Evolutionary conservation across 2,329 filamentous ascomycete species (phyloP).

Genomic region (Annulohypoxylon truncatum): DNA sequence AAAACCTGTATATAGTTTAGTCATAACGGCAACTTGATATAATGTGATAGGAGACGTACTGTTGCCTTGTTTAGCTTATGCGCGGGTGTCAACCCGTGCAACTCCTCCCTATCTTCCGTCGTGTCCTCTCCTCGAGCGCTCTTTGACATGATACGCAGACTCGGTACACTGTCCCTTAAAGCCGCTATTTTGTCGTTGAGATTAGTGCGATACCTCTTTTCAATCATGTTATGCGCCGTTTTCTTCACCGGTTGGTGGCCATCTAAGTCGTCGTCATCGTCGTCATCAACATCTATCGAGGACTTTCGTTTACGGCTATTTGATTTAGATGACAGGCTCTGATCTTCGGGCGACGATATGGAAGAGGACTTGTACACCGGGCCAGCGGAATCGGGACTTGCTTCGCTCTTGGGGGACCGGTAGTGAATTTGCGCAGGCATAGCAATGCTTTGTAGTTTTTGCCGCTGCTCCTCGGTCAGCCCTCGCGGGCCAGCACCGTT

Average conservation of each 20-base stretch:
- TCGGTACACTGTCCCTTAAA: constrained; percentile 90
- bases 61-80: constrained; percentile 99
- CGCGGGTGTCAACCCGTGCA: constrained; percentile 83
- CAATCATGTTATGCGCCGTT: constrained; percentile 97
- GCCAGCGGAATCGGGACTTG: constrained; percentile 68
- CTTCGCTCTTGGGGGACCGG: constrained; percentile 67
- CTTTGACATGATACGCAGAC: constrained; percentile 85
- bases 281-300: constrained; percentile 66
- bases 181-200: constrained; percentile 97
- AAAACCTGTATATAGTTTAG: constrained; percentile 66
- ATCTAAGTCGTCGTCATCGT: constrained; percentile 70
- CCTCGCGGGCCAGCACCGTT: constrained; percentile 52
- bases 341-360: constrained; percentile 70
- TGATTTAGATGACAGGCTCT: constrained; percentile 58
- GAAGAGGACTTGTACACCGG: constrained; percentile 59
- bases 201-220: constrained; percentile 96
- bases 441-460: constrained; percentile 71
- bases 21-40: not conserved
- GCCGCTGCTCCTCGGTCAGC: constrained; percentile 69
- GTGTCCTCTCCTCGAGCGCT: constrained; percentile 75
- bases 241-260: constrained; percentile 77
- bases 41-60: constrained; percentile 55
- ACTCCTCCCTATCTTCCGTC: constrained; percentile 80
- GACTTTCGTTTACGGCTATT: constrained; percentile 76
- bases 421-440: constrained; percentile 73